These are phyloP conservation scores for Plasmodium gaboni DNA, from an alignment of 169 alveolate genomes.

Conservation along the genomic window DNA sequence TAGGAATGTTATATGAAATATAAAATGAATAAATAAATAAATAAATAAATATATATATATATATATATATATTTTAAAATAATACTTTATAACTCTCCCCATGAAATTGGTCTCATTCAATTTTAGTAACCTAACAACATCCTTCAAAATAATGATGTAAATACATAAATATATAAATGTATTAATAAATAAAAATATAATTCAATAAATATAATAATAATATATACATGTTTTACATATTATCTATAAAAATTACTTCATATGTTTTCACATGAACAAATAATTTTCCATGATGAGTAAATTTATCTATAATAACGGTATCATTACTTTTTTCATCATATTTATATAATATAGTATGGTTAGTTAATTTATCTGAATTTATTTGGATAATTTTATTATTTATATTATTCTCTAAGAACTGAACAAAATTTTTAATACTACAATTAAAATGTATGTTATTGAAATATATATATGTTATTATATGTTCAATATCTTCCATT, in stretches of 20 bases:
- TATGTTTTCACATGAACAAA: constrained; percentile 76
- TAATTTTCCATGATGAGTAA: constrained; percentile 70
- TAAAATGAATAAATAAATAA: constrained; percentile 1
- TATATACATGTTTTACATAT: constrained; percentile 2
- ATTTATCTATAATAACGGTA: constrained; percentile 46
- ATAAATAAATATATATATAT: constrained; percentile 2
- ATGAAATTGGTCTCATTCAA: constrained; percentile 73
- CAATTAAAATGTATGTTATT: constrained; percentile 72
- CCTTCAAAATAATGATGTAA: constrained; percentile 17
- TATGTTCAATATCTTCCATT: constrained; percentile 72
- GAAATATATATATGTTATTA: constrained; percentile 60
- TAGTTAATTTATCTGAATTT: constrained; percentile 70
- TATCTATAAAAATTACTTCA: constrained; percentile 46
- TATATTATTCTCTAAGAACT: constrained; percentile 60
- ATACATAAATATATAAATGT: too few relatives aligned
- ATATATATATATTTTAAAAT: neutral
- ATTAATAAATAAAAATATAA: constrained; percentile 21
- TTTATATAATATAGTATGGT: constrained; percentile 57
- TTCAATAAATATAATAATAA: constrained; percentile 32
- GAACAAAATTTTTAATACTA: constrained; percentile 46
- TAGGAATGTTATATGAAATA: neutral
- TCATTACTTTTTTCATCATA: constrained; percentile 70
- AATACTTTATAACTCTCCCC: constrained; percentile 75
- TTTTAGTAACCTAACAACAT: constrained; percentile 67
- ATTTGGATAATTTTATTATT: constrained; percentile 54